Evolutionary conservation across 805 yeast species (phyloP).

Genomic region (Suhomyces prunicola): DNA sequence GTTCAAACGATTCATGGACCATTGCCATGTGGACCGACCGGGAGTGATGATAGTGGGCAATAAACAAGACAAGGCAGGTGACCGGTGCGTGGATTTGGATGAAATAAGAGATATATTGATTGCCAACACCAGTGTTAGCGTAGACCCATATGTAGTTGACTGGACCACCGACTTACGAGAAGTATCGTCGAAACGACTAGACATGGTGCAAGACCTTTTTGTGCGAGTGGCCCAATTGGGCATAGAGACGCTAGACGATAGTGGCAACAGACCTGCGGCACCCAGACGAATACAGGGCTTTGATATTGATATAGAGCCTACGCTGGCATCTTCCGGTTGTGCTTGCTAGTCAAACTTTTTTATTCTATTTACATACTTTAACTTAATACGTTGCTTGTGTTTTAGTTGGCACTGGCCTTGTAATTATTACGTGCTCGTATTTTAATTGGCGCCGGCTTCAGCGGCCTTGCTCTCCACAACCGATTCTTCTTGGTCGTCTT

Average conservation of each 20-base stretch:
- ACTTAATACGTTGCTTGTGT: neutral
- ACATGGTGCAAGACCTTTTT: conserved; percentile 33
- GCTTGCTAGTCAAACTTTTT: conserved; percentile 13
- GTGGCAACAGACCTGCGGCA: conserved; percentile 1
- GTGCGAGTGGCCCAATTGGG: conserved; percentile 37
- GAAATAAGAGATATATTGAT: conserved; percentile 36
- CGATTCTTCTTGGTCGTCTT: conserved; percentile 44
- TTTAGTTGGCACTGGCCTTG: neutral
- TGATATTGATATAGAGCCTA: conserved; percentile 26
- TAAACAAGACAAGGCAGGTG: conserved; percentile 39
- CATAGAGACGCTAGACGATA: conserved; percentile 12
- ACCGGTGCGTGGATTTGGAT: conserved; percentile 33
- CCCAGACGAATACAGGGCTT: conserved; percentile 23
- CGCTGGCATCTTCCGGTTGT: conserved; percentile 13
- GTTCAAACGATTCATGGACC: conserved; percentile 47
- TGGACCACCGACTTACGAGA: conserved; percentile 36
- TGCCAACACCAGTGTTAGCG: conserved; percentile 11
- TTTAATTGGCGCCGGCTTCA: neutral
- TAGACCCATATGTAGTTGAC: conserved; percentile 27
- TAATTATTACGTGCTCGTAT: too few species aligned
- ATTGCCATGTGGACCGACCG: conserved; percentile 47
- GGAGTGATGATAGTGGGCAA: conserved; percentile 54
- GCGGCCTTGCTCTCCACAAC: conserved; percentile 3
- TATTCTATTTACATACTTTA: neutral
- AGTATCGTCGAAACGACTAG: conserved; percentile 28